Evolutionary conservation across 2,329 filamentous ascomycete species (phyloP).

Genomic region (Fusarium chlamydosporum): DNA sequence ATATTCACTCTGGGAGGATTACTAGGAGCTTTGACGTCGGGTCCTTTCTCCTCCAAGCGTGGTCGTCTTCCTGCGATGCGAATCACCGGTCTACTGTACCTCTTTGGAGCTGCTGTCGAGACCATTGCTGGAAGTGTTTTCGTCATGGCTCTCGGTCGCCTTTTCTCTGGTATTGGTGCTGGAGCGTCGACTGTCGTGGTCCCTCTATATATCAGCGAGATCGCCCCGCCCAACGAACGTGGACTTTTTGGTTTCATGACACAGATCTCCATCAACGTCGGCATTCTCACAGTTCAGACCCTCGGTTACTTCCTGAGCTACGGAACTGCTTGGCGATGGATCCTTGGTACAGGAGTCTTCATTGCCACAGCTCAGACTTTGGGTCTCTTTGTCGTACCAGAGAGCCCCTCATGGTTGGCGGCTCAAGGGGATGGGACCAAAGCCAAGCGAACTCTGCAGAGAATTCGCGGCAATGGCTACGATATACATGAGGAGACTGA

Average conservation of each 20-base stretch:
- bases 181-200: constrained; percentile 93
- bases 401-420: constrained; percentile 91
- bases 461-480: constrained; percentile 77
- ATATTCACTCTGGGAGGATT: constrained; percentile 93
- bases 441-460: constrained; percentile 78
- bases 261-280: constrained; percentile 93
- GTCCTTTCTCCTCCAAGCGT: constrained; percentile 81
- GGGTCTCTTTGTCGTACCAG: constrained; percentile 82
- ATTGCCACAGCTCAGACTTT: constrained; percentile 77
- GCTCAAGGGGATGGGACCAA: constrained; percentile 71
- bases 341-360: constrained; percentile 79
- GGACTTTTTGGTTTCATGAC: constrained; percentile 89
- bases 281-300: constrained; percentile 86
- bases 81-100: constrained; percentile 81
- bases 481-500: constrained; percentile 82
- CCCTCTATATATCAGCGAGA: constrained; percentile 93
- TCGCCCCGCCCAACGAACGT: constrained; percentile 79
- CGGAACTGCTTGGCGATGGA: constrained; percentile 84
- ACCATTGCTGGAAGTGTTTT: constrained; percentile 77
- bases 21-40: constrained; percentile 82
- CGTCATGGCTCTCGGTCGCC: constrained; percentile 78
- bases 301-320: constrained; percentile 90
- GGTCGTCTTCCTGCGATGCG: constrained; percentile 85
- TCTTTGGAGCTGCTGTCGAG: constrained; percentile 81
- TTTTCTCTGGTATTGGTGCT: constrained; percentile 86